Evolutionary conservation across 2,329 filamentous ascomycete species (phyloP).

Genomic region (Apiospora pterosperma): DNA sequence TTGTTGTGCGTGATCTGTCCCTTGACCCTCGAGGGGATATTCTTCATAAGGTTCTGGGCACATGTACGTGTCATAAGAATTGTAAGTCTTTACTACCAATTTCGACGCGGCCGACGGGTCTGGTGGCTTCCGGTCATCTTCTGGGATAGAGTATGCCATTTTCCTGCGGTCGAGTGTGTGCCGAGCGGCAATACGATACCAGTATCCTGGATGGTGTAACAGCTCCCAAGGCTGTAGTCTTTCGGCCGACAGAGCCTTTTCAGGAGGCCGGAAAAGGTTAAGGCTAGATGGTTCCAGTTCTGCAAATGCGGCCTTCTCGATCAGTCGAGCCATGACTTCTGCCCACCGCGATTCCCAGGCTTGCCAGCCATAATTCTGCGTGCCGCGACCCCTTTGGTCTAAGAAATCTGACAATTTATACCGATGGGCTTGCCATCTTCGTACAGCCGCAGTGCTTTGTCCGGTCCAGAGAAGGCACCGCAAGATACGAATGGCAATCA

Average conservation of each 20-base stretch:
- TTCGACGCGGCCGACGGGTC: conserved; percentile 43
- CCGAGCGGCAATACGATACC: conserved; percentile 59
- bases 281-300: conserved; percentile 43
- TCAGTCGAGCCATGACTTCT: conserved; percentile 57
- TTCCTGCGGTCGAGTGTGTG: conserved; percentile 51
- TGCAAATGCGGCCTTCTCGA: conserved; percentile 50
- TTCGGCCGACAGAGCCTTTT: conserved; percentile 57
- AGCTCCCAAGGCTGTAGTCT: conserved; percentile 60
- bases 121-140: conserved; percentile 54
- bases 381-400: conserved; percentile 79
- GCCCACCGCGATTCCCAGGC: conserved; percentile 85
- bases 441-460: conserved; percentile 74
- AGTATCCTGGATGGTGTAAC: conserved; percentile 65
- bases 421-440: conserved; percentile 76
- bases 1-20: conserved; percentile 52
- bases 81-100: conserved; percentile 48
- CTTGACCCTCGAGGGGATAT: conserved; percentile 46
- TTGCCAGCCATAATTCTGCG: conserved; percentile 86
- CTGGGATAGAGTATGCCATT: conserved; percentile 54
- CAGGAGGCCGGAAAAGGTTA: conserved; percentile 50
- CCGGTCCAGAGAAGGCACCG: conserved; percentile 79
- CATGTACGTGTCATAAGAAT: conserved; percentile 61
- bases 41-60: conserved; percentile 62
- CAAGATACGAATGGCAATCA: conserved; percentile 75
- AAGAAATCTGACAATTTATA: conserved; percentile 72